Conservation (phyloP, 73 alveolate genomes). For the Loxodes magnus region DNA sequence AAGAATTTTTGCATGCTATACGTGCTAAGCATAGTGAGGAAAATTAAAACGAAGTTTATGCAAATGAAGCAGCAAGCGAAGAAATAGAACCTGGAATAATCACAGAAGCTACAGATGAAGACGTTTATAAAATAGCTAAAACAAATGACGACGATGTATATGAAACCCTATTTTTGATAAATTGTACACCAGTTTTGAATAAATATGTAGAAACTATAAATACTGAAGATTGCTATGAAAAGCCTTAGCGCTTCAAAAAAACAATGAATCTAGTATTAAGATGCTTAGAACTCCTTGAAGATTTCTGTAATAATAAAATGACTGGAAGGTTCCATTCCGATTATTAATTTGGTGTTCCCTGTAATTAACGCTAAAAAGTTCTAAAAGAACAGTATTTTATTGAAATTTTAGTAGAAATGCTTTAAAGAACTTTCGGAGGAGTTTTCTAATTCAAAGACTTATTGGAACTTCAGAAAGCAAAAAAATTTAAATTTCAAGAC, state of each 20-base stretch:
- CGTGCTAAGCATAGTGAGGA: neutral
- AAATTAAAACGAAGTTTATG: no score
- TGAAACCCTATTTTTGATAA: constrained; percentile 4
- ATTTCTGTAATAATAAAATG: constrained; percentile 5
- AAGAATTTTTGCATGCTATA: neutral
- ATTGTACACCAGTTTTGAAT: constrained; percentile 4
- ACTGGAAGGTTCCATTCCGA: neutral
- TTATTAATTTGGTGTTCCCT: neutral
- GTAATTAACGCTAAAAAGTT: neutral
- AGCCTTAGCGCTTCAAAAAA: neutral
- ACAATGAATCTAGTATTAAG: neutral
- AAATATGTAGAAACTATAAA: neutral
- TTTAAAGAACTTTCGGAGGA: constrained; percentile 2
- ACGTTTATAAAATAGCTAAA: neutral
- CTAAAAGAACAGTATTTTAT: constrained; percentile 9
- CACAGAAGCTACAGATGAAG: neutral
- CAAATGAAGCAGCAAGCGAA: no score
- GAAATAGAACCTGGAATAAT: constrained; percentile 3
- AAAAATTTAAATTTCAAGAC: no score
- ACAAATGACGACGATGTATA: neutral
- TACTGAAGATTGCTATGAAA: neutral
- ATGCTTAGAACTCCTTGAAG: constrained; percentile 2
- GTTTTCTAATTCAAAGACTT: no score
- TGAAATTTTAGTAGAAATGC: neutral
- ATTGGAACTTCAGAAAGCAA: no score